Percentiles rank a stretch among this genome's conserved stretches.
These are phyloP conservation scores for Colletotrichum falcatum DNA, from an alignment of 2,329 filamentous ascomycete genomes.

Conservation along the genomic window DNA sequence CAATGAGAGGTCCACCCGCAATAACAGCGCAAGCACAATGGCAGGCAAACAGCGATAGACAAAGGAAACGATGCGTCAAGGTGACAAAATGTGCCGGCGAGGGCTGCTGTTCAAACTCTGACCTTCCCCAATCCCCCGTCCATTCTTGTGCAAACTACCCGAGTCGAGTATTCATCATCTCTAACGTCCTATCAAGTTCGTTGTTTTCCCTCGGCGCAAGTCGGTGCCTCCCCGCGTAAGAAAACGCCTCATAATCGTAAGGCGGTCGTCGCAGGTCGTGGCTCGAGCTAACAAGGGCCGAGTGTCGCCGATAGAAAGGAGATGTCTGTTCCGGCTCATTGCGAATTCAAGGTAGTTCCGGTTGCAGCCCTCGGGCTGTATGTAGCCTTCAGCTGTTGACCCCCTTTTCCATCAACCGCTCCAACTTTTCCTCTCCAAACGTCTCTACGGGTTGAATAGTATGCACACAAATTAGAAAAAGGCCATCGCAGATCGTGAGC, in stretches of 20 bases:
- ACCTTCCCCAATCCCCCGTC: slow-evolving; percentile 35
- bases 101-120: slow-evolving; percentile 36
- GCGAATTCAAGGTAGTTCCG: slow-evolving; percentile 27
- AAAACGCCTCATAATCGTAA: slow-evolving; percentile 28
- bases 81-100: slow-evolving; percentile 38
- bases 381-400: slow-evolving; percentile 25
- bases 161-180: slow-evolving; percentile 38
- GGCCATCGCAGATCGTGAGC: slow-evolving; percentile 39
- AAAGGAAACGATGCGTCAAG: slow-evolving; percentile 36
- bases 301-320: slow-evolving; percentile 22
- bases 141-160: slow-evolving; percentile 41
- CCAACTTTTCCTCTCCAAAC: slow-evolving; percentile 41
- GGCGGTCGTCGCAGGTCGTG: slow-evolving; percentile 36
- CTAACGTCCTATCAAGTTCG: slow-evolving; percentile 13
- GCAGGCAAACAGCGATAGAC: slow-evolving; percentile 31
- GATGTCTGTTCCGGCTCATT: slow-evolving; percentile 29
- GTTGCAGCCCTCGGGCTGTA: slow-evolving; percentile 25
- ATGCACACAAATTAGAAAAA: slow-evolving; percentile 40
- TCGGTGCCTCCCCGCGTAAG: slow-evolving; percentile 24
- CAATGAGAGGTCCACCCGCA: slow-evolving; percentile 26
- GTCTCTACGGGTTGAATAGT: slow-evolving; percentile 35
- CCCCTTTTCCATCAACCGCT: slow-evolving; percentile 16
- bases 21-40: slow-evolving; percentile 27
- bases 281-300: slow-evolving; percentile 19
- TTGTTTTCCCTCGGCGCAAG: slow-evolving; percentile 2